phyloP scores from a whole-genome alignment of 257 asterid species.

The Solanum piurae region DNA sequence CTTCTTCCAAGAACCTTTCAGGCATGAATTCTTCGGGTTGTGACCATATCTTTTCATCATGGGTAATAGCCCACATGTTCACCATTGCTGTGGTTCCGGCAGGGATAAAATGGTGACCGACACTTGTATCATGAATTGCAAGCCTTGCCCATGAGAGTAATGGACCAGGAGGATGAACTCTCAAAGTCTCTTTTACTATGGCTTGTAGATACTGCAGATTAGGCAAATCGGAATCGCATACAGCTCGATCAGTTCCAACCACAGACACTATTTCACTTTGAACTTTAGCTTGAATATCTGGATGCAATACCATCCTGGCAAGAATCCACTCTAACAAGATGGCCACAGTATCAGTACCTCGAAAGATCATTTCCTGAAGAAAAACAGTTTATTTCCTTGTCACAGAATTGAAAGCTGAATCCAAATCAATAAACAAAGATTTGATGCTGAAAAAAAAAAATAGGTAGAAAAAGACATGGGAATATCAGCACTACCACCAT shows the following conservation, averaged over 20 bases:
- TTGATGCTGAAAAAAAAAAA: too few relatives aligned
- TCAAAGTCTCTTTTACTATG: conserved; percentile 61
- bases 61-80: conserved; percentile 87
- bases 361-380: conserved; percentile 69
- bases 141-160: conserved; percentile 85
- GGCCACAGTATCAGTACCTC: conserved; percentile 80
- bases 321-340: conserved; percentile 78
- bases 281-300: conserved; percentile 54
- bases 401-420: not conserved
- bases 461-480: not conserved
- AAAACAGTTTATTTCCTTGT: too few relatives aligned
- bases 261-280: conserved; percentile 42
- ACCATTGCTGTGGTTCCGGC: conserved; percentile 86
- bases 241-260: conserved; percentile 14
- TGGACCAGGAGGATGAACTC: conserved; percentile 85
- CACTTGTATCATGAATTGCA: conserved; percentile 45
- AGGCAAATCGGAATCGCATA: conserved; percentile 43
- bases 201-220: conserved; percentile 52
- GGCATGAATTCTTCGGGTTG: conserved; percentile 43
- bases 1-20: conserved; percentile 46
- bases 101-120: conserved; percentile 46
- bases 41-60: conserved; percentile 42
- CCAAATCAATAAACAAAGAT: not conserved
- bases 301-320: conserved; percentile 83
- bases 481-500: conserved; percentile 3